Base-by-base conservation (phyloP, 1,284 basidiomycete genomes). In the Leccinum huronense region DNA sequence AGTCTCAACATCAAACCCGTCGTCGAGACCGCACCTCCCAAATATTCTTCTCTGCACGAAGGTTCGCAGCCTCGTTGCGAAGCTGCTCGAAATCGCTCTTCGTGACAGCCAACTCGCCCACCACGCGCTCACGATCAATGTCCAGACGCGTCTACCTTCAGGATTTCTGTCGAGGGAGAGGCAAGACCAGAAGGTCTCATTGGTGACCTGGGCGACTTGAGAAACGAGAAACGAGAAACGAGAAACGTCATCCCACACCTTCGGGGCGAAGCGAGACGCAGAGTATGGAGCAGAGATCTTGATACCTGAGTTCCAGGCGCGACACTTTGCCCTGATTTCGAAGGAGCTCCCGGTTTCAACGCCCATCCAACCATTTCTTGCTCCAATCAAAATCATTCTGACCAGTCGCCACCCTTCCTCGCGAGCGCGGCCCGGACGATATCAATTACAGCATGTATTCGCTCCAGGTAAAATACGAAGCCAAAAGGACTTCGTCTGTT, bases 11-110 rank as follows among this genome's bases (percentile, higher is more conserved):
- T 14, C 36, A 38, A 14, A 13, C 36, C 36, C 36, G 36, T 5
- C 13, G 13, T 38, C 36, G 36, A 36, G 27, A 34, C 16, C 87
- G 59, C 60, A 92, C 93, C 87, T 93, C 91, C 90, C 91, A 94
- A 54, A 95, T 91, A 71, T 89, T 90, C 81, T 94, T 95, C 82
- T 98, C 96, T 0, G 94, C 94, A 34, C 90, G 86, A 36, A 97
- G 83, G 71, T 91, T 94, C 1, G 92, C 90, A 65, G 84, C 86
- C 72, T 97, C 95, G 68, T 91, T 94, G 7, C 93, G 86, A 45
- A 94, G 79, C 63, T 90, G 87, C 66, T 95, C 92, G 34, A 89
- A 76, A 13, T 82, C 80, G 38, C 81, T 79, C 64, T 84, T 86
- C 2, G 86, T 80, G 23, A 81, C 76, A 45, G 84, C 76, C 11